Conservation (phyloP, 2,329 filamentous ascomycete genomes). For the Fusarium sp. region DNA sequence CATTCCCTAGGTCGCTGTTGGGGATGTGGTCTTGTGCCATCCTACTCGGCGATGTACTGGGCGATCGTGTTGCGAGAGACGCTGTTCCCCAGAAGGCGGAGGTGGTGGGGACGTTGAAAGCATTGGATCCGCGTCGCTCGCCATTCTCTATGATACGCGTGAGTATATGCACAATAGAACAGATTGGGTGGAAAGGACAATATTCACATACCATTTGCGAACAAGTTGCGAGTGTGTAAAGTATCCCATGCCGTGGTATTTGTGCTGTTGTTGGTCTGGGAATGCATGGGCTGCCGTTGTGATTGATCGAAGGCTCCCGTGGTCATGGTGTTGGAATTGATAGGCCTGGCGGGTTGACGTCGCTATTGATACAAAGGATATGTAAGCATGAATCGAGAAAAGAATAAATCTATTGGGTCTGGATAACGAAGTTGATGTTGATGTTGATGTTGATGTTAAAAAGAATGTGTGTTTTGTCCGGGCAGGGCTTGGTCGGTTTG, state of each 20-base stretch:
- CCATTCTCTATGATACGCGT: conserved; percentile 42
- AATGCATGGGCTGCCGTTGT: conserved; percentile 48
- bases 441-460: conserved; percentile 9
- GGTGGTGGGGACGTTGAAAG: conserved; percentile 72
- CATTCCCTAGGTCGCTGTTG: conserved; percentile 52
- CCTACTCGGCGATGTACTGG: conserved; percentile 67
- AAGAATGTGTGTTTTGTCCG: conserved; percentile 32
- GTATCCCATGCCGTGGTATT: neutral
- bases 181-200: neutral
- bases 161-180: conserved; percentile 11
- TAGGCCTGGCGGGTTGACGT: conserved; percentile 47
- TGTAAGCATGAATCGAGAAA: conserved; percentile 32
- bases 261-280: conserved; percentile 3
- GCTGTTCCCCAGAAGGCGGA: conserved; percentile 68
- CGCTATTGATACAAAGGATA: conserved; percentile 41
- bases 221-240: conserved; percentile 44
- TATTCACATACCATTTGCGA: conserved; percentile 57
- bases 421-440: neutral
- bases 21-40: conserved; percentile 61
- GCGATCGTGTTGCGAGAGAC: conserved; percentile 55
- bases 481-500: conserved; percentile 19
- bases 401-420: conserved; percentile 31
- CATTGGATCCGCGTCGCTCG: conserved; percentile 69
- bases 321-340: conserved; percentile 50
- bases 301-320: conserved; percentile 45